A percentile compares a stretch with the other conserved stretches of the same genome.
These are phyloP conservation scores for Catharanthus roseus DNA, from an alignment of 257 asterid species.

Conservation along the genomic window DNA sequence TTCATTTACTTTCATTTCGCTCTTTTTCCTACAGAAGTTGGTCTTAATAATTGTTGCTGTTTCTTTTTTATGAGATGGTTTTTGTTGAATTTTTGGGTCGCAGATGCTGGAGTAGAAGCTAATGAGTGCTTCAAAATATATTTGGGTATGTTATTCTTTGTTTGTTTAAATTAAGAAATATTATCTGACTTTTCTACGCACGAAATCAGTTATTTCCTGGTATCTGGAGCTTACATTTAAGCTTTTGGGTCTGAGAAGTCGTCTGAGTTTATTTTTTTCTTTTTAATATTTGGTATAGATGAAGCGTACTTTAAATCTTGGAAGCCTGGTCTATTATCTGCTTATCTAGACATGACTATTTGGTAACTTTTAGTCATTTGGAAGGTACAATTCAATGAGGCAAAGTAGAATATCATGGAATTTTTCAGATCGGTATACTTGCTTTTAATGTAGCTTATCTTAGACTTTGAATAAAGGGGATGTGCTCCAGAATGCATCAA, in stretches of 20 bases:
- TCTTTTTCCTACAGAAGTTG: background rate
- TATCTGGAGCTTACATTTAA: background rate
- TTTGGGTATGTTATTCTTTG: conserved; percentile 37
- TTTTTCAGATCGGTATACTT: background rate
- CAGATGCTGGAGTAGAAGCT: conserved; percentile 81
- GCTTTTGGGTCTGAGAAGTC: background rate
- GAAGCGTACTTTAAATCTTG: background rate
- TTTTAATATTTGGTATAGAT: background rate
- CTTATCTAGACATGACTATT: background rate
- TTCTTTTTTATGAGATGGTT: conserved; percentile 3
- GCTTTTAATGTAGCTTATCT: background rate
- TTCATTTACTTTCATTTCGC: conserved; percentile 2
- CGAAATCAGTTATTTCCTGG: background rate
- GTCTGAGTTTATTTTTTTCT: background rate
- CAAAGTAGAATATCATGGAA: background rate
- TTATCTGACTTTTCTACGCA: background rate
- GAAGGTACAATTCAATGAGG: background rate
- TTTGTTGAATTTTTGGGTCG: conserved; percentile 9
- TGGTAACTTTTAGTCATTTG: background rate
- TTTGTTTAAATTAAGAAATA: background rate
- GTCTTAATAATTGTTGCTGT: background rate
- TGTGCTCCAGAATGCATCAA: background rate
- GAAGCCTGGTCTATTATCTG: background rate
- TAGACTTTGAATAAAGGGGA: background rate
- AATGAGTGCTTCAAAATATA: conserved; percentile 68